phyloP scores from a whole-genome alignment of 345 rosid genomes.

The Turritis glabra region DNA sequence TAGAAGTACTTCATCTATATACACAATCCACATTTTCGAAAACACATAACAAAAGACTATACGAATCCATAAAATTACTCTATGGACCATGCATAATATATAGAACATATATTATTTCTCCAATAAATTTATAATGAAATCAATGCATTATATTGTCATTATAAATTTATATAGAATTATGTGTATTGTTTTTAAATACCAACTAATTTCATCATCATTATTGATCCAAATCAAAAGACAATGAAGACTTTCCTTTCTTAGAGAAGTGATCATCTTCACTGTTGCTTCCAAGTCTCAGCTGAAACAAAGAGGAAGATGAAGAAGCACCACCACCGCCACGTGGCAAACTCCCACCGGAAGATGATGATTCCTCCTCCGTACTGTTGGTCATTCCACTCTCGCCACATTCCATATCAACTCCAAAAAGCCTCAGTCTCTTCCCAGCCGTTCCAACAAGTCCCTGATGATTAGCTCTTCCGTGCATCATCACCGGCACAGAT shows the following conservation, averaged over 20 bases:
- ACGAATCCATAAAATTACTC: slow-evolving; percentile 7
- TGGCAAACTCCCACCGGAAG: slow-evolving; percentile 36
- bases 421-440: slow-evolving; percentile 62
- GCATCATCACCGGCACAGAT: slow-evolving; percentile 41
- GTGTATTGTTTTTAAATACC: slow-evolving; percentile 11
- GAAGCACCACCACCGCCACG: slow-evolving; percentile 23
- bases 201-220: slow-evolving; percentile 38
- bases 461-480: slow-evolving; percentile 29
- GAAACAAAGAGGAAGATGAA: slow-evolving; percentile 25
- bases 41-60: slow-evolving; percentile 7
- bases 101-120: not conserved
- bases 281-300: slow-evolving; percentile 33
- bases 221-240: slow-evolving; percentile 67
- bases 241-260: slow-evolving; percentile 68
- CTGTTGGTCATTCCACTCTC: slow-evolving; percentile 45
- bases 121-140: slow-evolving; percentile 4
- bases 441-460: slow-evolving; percentile 33
- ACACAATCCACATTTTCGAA: slow-evolving; percentile 8
- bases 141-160: slow-evolving; percentile 28
- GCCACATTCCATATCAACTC: slow-evolving; percentile 78
- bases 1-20: not conserved
- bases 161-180: slow-evolving; percentile 12
- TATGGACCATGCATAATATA: slow-evolving; percentile 9
- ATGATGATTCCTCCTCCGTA: slow-evolving; percentile 47
- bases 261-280: slow-evolving; percentile 29